Conservation (phyloP, 139 green algal genomes). For the Diplosphaera chodatii region DNA sequence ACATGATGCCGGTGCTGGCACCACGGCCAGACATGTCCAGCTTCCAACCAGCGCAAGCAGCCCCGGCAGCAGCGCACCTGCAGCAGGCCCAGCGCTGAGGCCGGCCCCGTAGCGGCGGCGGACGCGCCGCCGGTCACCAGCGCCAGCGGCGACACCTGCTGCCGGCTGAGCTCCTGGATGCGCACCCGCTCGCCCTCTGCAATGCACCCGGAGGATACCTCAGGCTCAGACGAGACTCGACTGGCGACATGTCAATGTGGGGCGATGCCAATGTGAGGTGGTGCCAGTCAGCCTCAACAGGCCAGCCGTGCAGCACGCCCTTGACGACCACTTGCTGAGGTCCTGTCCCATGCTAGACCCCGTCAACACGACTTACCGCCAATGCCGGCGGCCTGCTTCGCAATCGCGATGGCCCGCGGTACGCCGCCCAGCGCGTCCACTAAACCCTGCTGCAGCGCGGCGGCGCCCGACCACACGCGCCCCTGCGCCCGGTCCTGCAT, state of each 20-base stretch:
- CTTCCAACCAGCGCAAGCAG: not conserved
- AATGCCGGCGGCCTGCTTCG: constrained; percentile 67
- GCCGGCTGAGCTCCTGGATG: constrained; percentile 49
- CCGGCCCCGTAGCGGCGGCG: not conserved
- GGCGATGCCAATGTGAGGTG: too few relatives aligned
- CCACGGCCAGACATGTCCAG: too few relatives aligned
- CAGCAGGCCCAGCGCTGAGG: not conserved
- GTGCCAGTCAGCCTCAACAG: too few relatives aligned
- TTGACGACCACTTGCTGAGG: too few relatives aligned
- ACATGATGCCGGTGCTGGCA: too few relatives aligned
- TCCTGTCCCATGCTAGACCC: too few relatives aligned
- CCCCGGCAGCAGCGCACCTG: not conserved
- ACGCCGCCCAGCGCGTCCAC: constrained; percentile 85
- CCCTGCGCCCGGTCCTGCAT: constrained; percentile 72
- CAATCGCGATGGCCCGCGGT: constrained; percentile 60
- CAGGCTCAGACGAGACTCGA: too few relatives aligned
- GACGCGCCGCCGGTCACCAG: constrained; percentile 24
- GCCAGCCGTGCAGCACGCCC: too few relatives aligned
- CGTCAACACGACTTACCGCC: too few relatives aligned
- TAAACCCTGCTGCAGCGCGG: constrained; percentile 58
- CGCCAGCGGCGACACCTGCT: constrained; percentile 29
- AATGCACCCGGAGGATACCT: too few relatives aligned
- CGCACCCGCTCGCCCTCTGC: not conserved
- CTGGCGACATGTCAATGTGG: too few relatives aligned
- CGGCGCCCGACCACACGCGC: constrained; percentile 78